Evolutionary conservation across 345 rosid species (phyloP).

Genomic region (Cardiospermum halicacabum): DNA sequence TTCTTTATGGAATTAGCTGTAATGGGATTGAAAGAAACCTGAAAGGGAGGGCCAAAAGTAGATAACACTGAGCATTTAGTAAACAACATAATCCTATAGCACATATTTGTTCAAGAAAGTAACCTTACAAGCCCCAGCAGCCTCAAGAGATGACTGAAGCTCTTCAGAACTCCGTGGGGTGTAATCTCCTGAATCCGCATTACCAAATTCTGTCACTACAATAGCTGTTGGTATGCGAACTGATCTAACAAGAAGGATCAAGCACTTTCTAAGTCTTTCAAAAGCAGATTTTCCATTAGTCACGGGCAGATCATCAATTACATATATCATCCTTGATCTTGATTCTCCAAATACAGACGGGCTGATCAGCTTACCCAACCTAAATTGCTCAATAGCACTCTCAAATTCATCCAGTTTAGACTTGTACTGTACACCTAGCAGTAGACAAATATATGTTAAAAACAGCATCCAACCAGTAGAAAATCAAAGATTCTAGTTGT

Average conservation of each 20-base stretch:
- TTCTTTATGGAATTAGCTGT: conserved; percentile 78
- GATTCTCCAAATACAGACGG: conserved; percentile 32
- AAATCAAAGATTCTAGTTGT: not conserved
- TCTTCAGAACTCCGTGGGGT: conserved; percentile 51
- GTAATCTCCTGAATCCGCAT: conserved; percentile 53
- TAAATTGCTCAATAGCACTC: conserved; percentile 62
- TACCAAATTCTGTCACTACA: conserved; percentile 54
- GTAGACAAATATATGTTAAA: conserved; percentile 17
- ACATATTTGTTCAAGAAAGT: conserved; percentile 27
- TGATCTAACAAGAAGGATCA: conserved; percentile 68
- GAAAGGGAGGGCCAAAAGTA: conserved; percentile 29
- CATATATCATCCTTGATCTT: conserved; percentile 43
- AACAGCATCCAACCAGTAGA: conserved; percentile 9
- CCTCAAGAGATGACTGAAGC: conserved; percentile 58
- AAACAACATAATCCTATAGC: conserved; percentile 1
- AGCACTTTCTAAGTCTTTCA: conserved; percentile 61
- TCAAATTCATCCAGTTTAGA: conserved; percentile 96
- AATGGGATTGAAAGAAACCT: conserved; percentile 84
- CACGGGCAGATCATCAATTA: conserved; percentile 92
- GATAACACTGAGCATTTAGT: conserved; percentile 23
- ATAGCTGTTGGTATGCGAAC: conserved; percentile 65
- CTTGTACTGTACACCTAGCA: conserved; percentile 58
- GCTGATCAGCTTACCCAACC: conserved; percentile 66
- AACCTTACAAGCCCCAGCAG: conserved; percentile 89
- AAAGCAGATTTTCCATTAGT: conserved; percentile 61